phyloP scores from a whole-genome alignment of 257 asterid genomes.

The Primulina eburnea region DNA sequence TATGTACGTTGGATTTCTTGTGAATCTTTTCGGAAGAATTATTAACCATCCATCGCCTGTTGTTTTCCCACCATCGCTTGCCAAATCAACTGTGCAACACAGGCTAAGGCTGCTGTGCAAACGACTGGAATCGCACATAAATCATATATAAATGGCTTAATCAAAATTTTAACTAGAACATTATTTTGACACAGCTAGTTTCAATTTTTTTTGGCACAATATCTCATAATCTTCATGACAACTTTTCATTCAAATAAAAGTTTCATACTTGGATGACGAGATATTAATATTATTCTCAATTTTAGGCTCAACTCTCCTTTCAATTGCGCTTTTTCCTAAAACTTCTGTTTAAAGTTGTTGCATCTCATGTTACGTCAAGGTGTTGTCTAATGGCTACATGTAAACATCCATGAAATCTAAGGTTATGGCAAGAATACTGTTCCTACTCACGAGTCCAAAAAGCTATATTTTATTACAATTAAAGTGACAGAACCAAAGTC shows the following conservation, averaged over 20 bases:
- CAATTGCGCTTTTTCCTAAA: background rate
- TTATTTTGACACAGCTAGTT: too few relatives aligned
- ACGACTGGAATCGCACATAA: background rate
- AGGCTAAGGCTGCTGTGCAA: background rate
- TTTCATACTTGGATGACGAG: background rate
- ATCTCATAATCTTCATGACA: background rate
- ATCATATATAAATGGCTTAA: too few relatives aligned
- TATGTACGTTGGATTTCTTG: constrained; percentile 31
- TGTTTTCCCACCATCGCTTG: constrained; percentile 32
- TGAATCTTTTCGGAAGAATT: constrained; percentile 31
- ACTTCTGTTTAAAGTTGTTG: background rate
- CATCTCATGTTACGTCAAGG: background rate
- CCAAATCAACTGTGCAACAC: background rate
- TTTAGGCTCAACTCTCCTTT: constrained; percentile 1
- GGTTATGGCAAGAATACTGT: constrained; percentile 4
- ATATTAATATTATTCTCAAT: background rate
- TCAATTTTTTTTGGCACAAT: background rate
- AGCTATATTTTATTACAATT: constrained; percentile 1
- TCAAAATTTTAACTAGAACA: too few relatives aligned
- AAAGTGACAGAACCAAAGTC: background rate
- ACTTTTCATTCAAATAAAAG: constrained; percentile 11
- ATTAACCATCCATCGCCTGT: constrained; percentile 26
- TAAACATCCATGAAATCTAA: background rate
- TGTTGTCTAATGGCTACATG: background rate
- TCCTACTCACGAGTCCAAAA: background rate